Evolutionary conservation across 1,284 basidiomycete species (phyloP).

Genomic region (Irpex sp.): DNA sequence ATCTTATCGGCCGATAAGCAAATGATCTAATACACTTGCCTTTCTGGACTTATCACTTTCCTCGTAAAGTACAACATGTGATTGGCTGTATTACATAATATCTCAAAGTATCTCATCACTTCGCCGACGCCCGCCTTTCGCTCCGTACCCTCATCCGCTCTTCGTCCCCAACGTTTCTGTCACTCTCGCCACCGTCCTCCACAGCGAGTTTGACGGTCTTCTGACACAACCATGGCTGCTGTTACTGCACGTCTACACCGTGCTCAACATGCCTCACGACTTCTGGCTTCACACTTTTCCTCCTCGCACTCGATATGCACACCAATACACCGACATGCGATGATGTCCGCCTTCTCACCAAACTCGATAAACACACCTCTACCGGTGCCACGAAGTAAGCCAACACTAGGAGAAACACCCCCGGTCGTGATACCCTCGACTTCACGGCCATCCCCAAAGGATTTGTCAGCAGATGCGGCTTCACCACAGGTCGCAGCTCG

Average conservation of each 20-base stretch:
- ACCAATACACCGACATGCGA: conserved; percentile 39
- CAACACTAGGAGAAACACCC: conserved; percentile 41
- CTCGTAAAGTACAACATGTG: not conserved
- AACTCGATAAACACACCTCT: conserved; percentile 21
- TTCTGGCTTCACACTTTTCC: conserved; percentile 10
- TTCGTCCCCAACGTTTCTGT: not conserved
- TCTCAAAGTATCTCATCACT: not conserved
- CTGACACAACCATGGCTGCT: conserved; percentile 8
- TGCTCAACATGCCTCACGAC: conserved; percentile 8
- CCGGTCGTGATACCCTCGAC: conserved; percentile 44
- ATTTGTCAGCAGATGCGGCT: conserved; percentile 50
- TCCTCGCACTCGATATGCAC: conserved; percentile 16
- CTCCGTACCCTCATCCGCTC: not conserved
- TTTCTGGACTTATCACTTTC: not conserved
- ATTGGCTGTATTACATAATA: not conserved
- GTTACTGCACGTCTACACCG: conserved; percentile 2
- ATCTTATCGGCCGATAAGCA: not conserved
- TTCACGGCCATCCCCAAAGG: conserved; percentile 27
- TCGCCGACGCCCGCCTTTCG: not conserved
- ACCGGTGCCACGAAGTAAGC: conserved; percentile 18
- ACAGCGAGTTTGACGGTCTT: not conserved
- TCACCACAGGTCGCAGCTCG: conserved; percentile 67
- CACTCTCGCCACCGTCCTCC: not conserved
- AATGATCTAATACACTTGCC: not conserved
- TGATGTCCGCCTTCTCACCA: conserved; percentile 51